Percentiles rank a stretch among this genome's conserved stretches.
Conservation (phyloP, 139 green algal genomes). For the Asterochloris erici region DNA sequence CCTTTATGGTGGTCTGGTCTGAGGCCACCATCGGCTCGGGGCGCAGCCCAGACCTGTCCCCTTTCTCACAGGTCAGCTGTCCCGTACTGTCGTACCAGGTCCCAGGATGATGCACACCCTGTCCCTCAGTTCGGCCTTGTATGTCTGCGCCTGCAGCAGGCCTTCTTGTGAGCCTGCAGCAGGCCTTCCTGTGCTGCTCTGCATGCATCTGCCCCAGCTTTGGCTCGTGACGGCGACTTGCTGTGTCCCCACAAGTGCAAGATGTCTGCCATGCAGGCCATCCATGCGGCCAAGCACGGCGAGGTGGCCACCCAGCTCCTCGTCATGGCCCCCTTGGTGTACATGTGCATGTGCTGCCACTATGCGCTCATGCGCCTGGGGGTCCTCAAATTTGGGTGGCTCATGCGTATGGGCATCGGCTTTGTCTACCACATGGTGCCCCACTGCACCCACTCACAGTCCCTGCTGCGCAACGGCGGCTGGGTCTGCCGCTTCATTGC, state of each 20-base stretch:
- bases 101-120: background rate
- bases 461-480: conserved; percentile 62
- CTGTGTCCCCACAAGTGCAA: no score
- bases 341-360: conserved; percentile 89
- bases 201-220: background rate
- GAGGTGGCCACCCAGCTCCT: conserved; percentile 43
- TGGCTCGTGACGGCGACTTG: background rate
- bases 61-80: conserved; percentile 55
- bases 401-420: background rate
- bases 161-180: background rate
- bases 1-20: conserved; percentile 72
- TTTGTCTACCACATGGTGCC: conserved; percentile 75
- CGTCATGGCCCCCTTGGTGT: conserved; percentile 66
- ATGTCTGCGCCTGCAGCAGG: background rate
- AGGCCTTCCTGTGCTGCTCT: no score
- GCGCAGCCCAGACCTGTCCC: conserved; percentile 71
- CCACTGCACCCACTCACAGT: conserved; percentile 54
- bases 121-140: background rate
- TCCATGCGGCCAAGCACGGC: conserved; percentile 23
- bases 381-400: conserved; percentile 36
- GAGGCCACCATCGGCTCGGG: conserved; percentile 81
- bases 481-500: conserved; percentile 88
- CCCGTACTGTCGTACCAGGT: background rate
- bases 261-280: background rate
- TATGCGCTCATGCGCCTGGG: conserved; percentile 87